Evolutionary conservation across 208 protist genomes (phyloP), one percentile per base, ranked within the genome.

Genomic region (Polymyxa betae): DNA sequence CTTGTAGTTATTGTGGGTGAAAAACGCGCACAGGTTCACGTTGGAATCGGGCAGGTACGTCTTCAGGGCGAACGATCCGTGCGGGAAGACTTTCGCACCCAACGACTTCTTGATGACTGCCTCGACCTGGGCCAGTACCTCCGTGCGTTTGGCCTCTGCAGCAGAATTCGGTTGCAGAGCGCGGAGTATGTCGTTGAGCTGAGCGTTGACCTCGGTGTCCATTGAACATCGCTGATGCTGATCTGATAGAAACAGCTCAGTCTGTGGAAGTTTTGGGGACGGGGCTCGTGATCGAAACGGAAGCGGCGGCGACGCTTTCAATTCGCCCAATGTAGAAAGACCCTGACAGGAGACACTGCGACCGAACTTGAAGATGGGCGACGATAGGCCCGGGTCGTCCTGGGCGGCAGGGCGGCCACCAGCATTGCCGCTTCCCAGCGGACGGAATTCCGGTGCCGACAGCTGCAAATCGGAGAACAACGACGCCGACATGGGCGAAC

Each of bases 1-100:
- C 72, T 82, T 82, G 16, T 82, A n/a, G n/a, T 82, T 5, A n/a
- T 82, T 82, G n/a, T 82, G 72, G 5, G 72, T 82, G 72, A 82
- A 82, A n/a, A 82, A 82, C 16, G 72, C 72, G n/a, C 72, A 82
- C 16, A 82, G 16, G 72, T 82, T 82, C 16, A 82, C 35, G n/a
- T 82, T n/a, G 72, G 72, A 35, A 35, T 82, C 72, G n/a, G 72
- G 72, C 5, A 82, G 40, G n/a, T 82, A 82, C 16, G 72, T 82
- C n/a, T 82, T 82, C 72, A 82, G n/a, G 12, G 72, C 72, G 12
- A 82, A 43, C 5, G 72, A 82, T 20, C 72, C 72, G 72, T 82
- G 35, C 16, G 72, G 72, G n/a, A 82, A 82, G 35, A 82, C 35
- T n/a, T 82, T 82, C 16, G 72, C 72, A n/a, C 72, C 72, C 72